Percentiles rank a stretch among this genome's conserved stretches.
phyloP scores from a whole-genome alignment of 2,329 filamentous ascomycete genomes.

The Arthrobotrys musiformis region DNA sequence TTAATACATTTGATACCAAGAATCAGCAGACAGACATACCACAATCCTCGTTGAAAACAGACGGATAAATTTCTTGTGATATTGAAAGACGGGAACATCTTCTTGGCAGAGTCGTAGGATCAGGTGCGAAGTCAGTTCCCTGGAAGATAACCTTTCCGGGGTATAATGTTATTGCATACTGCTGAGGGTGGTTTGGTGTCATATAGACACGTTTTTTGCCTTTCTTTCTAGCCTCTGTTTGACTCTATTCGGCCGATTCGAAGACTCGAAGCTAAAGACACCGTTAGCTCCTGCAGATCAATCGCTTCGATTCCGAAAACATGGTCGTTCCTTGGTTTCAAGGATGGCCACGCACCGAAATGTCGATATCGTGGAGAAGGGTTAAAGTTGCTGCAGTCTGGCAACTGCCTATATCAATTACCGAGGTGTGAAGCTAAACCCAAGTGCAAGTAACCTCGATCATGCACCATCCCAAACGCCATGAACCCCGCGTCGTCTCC shows the following conservation, averaged over 20 bases:
- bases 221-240: not conserved
- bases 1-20: slow-evolving; percentile 8
- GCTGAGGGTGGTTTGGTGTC: not conserved
- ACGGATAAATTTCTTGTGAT: slow-evolving; percentile 27
- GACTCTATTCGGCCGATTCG: slow-evolving; percentile 19
- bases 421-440: slow-evolving; percentile 36
- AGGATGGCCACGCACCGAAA: slow-evolving; percentile 11
- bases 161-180: not conserved
- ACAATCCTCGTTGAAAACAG: slow-evolving; percentile 18
- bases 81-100: slow-evolving; percentile 3
- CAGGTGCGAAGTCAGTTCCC: slow-evolving; percentile 19
- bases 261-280: slow-evolving; percentile 3
- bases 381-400: slow-evolving; percentile 23
- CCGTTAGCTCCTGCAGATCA: slow-evolving; percentile 39
- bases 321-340: slow-evolving; percentile 42
- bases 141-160: not conserved
- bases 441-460: not conserved
- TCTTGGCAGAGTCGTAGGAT: slow-evolving; percentile 11
- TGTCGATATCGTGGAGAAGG: slow-evolving; percentile 20
- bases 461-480: slow-evolving; percentile 26
- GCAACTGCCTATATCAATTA: slow-evolving; percentile 55
- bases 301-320: slow-evolving; percentile 54
- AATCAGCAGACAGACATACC: slow-evolving; percentile 15
- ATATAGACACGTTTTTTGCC: slow-evolving; percentile 21
- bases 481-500: slow-evolving; percentile 54